Percentiles rank a stretch among this genome's conserved stretches.
These are phyloP conservation scores for Globisporangium yorkense DNA, from an alignment of 352 stramenopile genomes.

Conservation along the genomic window DNA sequence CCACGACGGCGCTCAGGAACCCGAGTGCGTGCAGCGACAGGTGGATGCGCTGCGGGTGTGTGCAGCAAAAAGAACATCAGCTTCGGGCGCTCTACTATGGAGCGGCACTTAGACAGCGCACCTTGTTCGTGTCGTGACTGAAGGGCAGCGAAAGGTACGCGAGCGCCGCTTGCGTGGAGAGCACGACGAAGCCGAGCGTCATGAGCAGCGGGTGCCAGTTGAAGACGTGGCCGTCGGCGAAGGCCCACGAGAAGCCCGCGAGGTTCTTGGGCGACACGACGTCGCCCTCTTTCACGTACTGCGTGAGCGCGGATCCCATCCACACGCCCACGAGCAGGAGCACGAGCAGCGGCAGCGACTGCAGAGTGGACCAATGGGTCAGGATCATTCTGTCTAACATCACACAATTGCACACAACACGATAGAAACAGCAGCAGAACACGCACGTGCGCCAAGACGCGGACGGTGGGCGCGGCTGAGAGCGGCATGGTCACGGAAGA, in stretches of 20 bases:
- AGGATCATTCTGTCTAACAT: too few relatives aligned
- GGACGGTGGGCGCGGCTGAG: background rate
- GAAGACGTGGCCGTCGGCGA: constrained; percentile 63
- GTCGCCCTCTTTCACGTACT: constrained; percentile 38
- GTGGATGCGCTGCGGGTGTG: constrained; percentile 49
- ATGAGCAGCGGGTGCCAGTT: constrained; percentile 88
- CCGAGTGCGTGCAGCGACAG: constrained; percentile 59
- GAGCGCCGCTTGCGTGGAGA: constrained; percentile 57
- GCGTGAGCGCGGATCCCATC: constrained; percentile 65
- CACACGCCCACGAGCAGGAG: constrained; percentile 66
- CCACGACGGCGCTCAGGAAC: constrained; percentile 50
- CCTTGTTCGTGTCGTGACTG: constrained; percentile 61
- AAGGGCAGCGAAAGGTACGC: constrained; percentile 69
- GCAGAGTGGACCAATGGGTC: background rate
- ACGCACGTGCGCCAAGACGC: constrained; percentile 12
- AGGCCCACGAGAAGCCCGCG: constrained; percentile 67
- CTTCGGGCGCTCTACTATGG: background rate
- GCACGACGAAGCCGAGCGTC: constrained; percentile 80
- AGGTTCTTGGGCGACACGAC: constrained; percentile 35
- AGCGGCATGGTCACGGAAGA: background rate
- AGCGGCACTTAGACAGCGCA: constrained; percentile 3
- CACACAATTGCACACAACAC: background rate
- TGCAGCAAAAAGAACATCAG: background rate
- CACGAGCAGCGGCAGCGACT: constrained; percentile 51
- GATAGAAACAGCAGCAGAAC: background rate